Base-by-base conservation (phyloP, 352 stramenopile genomes). In the Phytophthora litchii region DNA sequence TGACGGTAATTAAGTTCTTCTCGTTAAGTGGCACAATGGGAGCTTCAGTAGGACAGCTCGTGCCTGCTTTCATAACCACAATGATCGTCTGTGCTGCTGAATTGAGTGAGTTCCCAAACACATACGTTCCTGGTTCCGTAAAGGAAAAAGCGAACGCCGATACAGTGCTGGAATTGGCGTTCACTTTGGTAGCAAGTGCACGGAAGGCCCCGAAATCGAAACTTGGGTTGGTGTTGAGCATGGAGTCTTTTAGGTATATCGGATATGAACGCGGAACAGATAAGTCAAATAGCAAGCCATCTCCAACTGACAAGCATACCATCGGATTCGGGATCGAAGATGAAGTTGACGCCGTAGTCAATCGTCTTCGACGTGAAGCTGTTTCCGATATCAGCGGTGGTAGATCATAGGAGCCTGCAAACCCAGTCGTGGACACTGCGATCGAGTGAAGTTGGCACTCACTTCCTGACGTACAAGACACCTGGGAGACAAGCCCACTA, bases 181-280 rank as follows among this genome's bases (percentile, higher is more conserved):
- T 88, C 20, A 91, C 59, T 36, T 80, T 83, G 2, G 77, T 61
- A 3, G 77, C 77, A 13, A 98, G 62, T 2, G 70, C 70, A 7
- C 90, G 74, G 60, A 98, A 98, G 4, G 73, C 73, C 13, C 83
- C 83, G 40, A 94, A 97, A 66, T 97, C 94, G 43, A 98, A 98
- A 46, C 71, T 84, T 5, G 78, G 70, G 45, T 98, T 98, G 3
- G 91, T 97, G 61, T 98, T 98, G 27, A 98, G 85, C 67, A 98
- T 90, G 17, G 91, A 98, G 61, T 98, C 91, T 61, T 97, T 97
- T 20, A 96, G 59, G 61, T 98, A 98, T 46, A 97, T 79, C 3
- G 94, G 94, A 51, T 97, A 98, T 14, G 78, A 86, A 13, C 63
- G 69, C 1, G 67, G 63, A 0, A 80, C 78, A 0, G 84, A 88